Evolutionary conservation across 1,139 yeast genomes (phyloP), one percentile per base, ranked within the genome.

Genomic region (Kodamaea suecica): DNA sequence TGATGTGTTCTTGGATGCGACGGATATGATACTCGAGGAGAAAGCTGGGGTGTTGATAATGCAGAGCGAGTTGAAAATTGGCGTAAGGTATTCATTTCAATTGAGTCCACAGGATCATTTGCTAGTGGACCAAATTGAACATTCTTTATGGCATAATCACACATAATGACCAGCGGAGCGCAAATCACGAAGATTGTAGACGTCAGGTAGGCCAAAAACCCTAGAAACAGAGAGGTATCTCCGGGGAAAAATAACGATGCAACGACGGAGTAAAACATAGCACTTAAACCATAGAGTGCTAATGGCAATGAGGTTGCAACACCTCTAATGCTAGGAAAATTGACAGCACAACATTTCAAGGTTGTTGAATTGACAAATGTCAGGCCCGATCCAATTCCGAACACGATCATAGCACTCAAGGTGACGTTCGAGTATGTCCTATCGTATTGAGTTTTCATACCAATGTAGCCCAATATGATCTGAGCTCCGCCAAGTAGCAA

Each of bases 251-350:
- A 66, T 13, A 59, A 42, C 10, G 73, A 59, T 0, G 76, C 79
- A 17, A 72, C 49, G 2, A 68, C 64, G 0, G 82, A 75, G 43
- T 68, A 77, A 35, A 76, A 66, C 47, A 76, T 61, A 1, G 83
- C 84, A 61, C 80, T 74, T 14, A 76, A 59, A 0, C 84, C 84
- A 48, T 75, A 76, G 29, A 76, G 58, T 2, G 83, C 77, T 42
- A 76, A 61, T 1, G 84, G 83, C 32, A 78, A 61, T 2, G 80
- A 70, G 1, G 83, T 76, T 5, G 83, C 82, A 9, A 77, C 66
- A 1, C 84, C 84, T 40, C 79, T 54, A 25, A 73, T 65, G 34
- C 70, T 63, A 1, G 84, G 84, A 46, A 75, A 76, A 17, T 66
- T 61, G 16, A 76, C 61, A 30, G 82, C 80, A 52, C 80, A 70